phyloP scores from a whole-genome alignment of 2,329 filamentous ascomycete genomes.

The Lizonia empirigonia region DNA sequence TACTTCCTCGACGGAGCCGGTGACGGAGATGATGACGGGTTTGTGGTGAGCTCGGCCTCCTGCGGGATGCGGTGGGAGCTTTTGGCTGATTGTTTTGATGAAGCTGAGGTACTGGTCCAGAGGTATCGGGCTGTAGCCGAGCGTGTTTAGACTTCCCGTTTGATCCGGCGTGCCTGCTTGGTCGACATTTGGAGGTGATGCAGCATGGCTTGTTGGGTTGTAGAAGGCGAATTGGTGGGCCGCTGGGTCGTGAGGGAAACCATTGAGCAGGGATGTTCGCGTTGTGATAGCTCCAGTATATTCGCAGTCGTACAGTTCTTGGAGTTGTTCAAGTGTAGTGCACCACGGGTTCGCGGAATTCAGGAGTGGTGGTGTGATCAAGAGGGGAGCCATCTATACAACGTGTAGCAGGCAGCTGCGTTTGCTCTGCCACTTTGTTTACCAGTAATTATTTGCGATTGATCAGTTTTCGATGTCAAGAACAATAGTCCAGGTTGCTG shows the following conservation, averaged over 20 bases:
- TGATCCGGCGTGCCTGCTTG: conserved; percentile 30
- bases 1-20: conserved; percentile 66
- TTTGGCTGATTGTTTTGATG: conserved; percentile 56
- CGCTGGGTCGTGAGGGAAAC: conserved; percentile 66
- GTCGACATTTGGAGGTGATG: conserved; percentile 28
- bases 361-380: conserved; percentile 68
- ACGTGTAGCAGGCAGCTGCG: background rate
- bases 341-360: conserved; percentile 81
- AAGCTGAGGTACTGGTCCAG: conserved; percentile 65
- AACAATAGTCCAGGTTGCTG: background rate
- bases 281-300: conserved; percentile 76
- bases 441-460: background rate
- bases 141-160: conserved; percentile 63
- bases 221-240: conserved; percentile 73
- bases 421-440: background rate
- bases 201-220: conserved; percentile 50
- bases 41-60: conserved; percentile 50
- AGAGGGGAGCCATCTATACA: conserved; percentile 46
- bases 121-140: conserved; percentile 73
- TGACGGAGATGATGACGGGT: conserved; percentile 72
- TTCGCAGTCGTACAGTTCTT: conserved; percentile 63
- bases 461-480: background rate
- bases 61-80: conserved; percentile 4
- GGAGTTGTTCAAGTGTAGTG: conserved; percentile 66
- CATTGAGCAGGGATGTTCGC: conserved; percentile 68